These are phyloP conservation scores for Suhomyces atakaporum DNA, from an alignment of 1,139 yeast genomes.

Conservation along the genomic window DNA sequence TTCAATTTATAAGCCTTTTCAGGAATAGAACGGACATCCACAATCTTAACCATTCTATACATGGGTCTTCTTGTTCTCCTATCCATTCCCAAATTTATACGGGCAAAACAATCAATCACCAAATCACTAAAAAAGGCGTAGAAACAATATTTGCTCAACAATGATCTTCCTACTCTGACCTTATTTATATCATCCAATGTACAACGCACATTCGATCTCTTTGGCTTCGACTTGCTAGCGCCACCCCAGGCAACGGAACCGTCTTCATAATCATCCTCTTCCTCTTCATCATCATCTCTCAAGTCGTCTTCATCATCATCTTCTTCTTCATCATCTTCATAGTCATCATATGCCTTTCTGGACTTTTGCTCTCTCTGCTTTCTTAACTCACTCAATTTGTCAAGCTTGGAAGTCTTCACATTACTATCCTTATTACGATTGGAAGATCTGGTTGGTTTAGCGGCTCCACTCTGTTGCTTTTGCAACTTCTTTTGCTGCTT, in stretches of 20 bases:
- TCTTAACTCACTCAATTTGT: conserved; percentile 78
- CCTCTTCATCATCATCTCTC: conserved; percentile 49
- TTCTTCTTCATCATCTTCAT: conserved; percentile 38
- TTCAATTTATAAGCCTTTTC: conserved; percentile 62
- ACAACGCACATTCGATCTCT: conserved; percentile 37
- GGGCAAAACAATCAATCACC: conserved; percentile 74
- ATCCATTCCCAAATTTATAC: conserved; percentile 77
- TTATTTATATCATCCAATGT: conserved; percentile 64
- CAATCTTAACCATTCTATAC: conserved; percentile 83
- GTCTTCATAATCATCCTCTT: conserved; percentile 32
- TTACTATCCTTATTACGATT: conserved; percentile 25
- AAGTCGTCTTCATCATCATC: conserved; percentile 41
- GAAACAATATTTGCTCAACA: conserved; percentile 73
- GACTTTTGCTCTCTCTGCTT: conserved; percentile 76
- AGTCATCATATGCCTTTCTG: conserved; percentile 28
- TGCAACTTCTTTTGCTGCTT: conserved; percentile 42
- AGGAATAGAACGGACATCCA: conserved; percentile 54
- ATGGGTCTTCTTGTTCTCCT: conserved; percentile 61
- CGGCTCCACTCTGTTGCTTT: conserved; percentile 36
- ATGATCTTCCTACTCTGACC: conserved; percentile 73
- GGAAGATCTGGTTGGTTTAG: conserved; percentile 30
- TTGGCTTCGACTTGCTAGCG: conserved; percentile 27
- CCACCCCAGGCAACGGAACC: conserved; percentile 57
- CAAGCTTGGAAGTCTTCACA: conserved; percentile 34
- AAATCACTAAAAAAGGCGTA: conserved; percentile 77